A percentile compares a stretch with the other conserved stretches of the same genome.
phyloP scores from a whole-genome alignment of 2,329 filamentous ascomycete genomes.

The Coniochaeta ligniaria region DNA sequence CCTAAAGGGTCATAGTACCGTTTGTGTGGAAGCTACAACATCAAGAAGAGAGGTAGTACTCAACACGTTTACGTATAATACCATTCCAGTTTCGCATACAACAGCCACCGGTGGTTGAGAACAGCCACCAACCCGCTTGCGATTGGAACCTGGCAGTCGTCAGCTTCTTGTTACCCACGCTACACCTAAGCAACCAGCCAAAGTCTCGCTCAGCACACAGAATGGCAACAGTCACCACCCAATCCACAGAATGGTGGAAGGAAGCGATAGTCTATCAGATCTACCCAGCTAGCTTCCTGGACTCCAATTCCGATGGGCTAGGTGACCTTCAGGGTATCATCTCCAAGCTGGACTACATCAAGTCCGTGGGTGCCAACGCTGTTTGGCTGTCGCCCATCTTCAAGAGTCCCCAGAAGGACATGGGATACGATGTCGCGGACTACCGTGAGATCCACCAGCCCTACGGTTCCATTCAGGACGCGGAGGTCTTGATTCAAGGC shows the following conservation, averaged over 20 bases:
- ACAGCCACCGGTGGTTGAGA: background rate
- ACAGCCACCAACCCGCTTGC: background rate
- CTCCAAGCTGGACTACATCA: conserved; percentile 1
- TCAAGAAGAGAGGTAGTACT: no score
- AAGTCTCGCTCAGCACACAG: background rate
- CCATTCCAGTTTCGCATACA: background rate
- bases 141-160: no score
- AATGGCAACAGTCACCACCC: background rate
- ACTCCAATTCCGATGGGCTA: background rate
- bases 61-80: no score
- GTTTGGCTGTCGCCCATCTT: conserved; percentile 36
- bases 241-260: background rate
- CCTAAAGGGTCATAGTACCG: no score
- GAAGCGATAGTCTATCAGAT: conserved; percentile 2
- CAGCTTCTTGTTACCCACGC: no score
- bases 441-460: conserved; percentile 58
- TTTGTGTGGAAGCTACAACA: no score
- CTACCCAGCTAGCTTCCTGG: background rate
- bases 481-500: conserved; percentile 52
- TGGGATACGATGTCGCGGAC: conserved; percentile 65
- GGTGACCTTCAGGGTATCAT: background rate
- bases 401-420: conserved; percentile 51
- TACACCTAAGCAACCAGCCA: no score
- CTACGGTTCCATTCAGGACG: conserved; percentile 60
- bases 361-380: background rate